A percentile compares a stretch with the other conserved stretches of the same genome.
phyloP scores from a whole-genome alignment of 164 flowering plant species.

The Sedum album region DNA sequence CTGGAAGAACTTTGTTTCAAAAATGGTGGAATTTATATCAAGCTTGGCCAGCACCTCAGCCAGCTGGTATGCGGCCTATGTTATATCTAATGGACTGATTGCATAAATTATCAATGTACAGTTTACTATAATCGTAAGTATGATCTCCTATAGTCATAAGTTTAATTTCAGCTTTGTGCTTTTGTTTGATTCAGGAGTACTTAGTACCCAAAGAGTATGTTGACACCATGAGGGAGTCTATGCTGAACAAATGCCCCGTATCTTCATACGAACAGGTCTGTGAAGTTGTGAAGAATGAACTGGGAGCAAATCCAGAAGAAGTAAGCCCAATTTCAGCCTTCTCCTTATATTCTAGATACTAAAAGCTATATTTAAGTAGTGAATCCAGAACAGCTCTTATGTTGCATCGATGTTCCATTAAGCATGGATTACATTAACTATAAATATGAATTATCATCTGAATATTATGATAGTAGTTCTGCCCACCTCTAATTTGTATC shows the following conservation, averaged over 20 bases:
- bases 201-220: conserved; percentile 87
- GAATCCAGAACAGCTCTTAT: background rate
- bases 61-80: conserved; percentile 64
- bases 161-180: background rate
- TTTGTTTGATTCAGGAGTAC: conserved; percentile 52
- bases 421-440: background rate
- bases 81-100: background rate
- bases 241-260: conserved; percentile 92
- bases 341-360: background rate
- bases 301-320: conserved; percentile 78
- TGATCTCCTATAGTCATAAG: no score
- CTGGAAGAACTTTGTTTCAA: conserved; percentile 81
- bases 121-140: no score
- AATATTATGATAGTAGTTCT: background rate
- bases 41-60: conserved; percentile 91
- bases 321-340: conserved; percentile 28
- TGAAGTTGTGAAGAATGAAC: conserved; percentile 79
- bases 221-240: conserved; percentile 67
- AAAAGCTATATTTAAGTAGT: background rate
- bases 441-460: background rate
- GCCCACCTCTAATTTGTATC: conserved; percentile 11
- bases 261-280: conserved; percentile 90
- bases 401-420: no score
- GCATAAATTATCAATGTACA: background rate
- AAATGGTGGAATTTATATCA: conserved; percentile 96